Evolutionary conservation across 768 basidiomycete genomes (phyloP), one percentile per base, ranked within the genome.

Genomic region (Calocybe gangraenosa): DNA sequence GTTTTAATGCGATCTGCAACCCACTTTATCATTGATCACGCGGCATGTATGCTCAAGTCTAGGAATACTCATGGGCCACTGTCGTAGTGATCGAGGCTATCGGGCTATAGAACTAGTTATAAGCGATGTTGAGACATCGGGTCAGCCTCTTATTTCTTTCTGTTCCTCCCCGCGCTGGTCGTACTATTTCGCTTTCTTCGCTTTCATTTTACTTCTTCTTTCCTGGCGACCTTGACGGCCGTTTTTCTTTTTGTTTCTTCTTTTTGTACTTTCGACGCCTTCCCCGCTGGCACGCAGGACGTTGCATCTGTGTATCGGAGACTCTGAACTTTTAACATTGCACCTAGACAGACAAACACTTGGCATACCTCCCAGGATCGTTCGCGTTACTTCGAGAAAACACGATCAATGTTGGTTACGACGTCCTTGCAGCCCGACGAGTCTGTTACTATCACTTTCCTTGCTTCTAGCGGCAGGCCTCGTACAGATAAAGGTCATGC

Each of bases 121-220:
- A 52, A 48, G 46, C 42, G 19, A 33, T 17, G 3, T 18, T 23
- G 23, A 23, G 20, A 18, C 33, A 2, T 10, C 11, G 40, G 18
- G 55, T 50, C 48, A 56, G 52, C 55, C 55, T 46, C 50, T 21
- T 37, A 22, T 46, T 46, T 46, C 25, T 40, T 46, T 46, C 42
- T n/a, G n/a, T 51, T 54, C 44, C 46, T 48, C 32, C 40, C 38
- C 37, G 49, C 55, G 52, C 55, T 46, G 55, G 55, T 46, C 55
- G 55, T 49, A 14, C 17, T 23, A 13, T 50, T 39, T 14, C 42
- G 38, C 14, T 33, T 32, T 15, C 38, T 42, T 37, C 13, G 19
- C 30, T 45, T 31, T 37, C 17, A 35, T 17, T 43, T 44, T 19
- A 28, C 25, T 18, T 32, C 14, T 35, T 28, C 25, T 6, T 11